A percentile compares a stretch with the other conserved stretches of the same genome.
Evolutionary conservation across 2,329 filamentous ascomycete species (phyloP).

Genomic region (Trichothecium roseum): DNA sequence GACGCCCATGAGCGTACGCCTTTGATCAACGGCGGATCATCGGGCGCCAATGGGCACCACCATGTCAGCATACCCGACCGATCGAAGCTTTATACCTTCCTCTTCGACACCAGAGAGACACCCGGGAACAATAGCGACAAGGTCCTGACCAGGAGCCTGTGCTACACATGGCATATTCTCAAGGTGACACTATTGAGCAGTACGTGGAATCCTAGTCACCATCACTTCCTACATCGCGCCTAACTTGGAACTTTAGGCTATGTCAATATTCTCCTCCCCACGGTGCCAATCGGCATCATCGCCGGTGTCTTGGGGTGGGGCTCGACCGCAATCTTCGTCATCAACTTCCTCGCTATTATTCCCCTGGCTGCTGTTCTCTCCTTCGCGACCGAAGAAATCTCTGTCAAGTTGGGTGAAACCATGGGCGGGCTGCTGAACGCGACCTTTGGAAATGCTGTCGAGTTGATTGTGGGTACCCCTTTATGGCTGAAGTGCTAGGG

Average conservation of each 20-base stretch:
- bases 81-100: slow-evolving; percentile 21
- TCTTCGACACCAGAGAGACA: slow-evolving; percentile 38
- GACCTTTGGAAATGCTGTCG: slow-evolving; percentile 71
- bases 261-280: slow-evolving; percentile 62
- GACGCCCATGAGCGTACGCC: slow-evolving; percentile 28
- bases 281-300: slow-evolving; percentile 63
- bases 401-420: slow-evolving; percentile 60
- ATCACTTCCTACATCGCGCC: not conserved
- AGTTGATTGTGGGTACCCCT: slow-evolving; percentile 52
- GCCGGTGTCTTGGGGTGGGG: slow-evolving; percentile 53
- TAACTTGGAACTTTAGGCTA: slow-evolving; percentile 28
- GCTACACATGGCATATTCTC: slow-evolving; percentile 41
- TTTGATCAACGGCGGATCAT: slow-evolving; percentile 26
- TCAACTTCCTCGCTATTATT: slow-evolving; percentile 76
- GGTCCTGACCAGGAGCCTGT: slow-evolving; percentile 30
- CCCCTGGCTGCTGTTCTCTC: slow-evolving; percentile 64
- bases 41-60: not conserved
- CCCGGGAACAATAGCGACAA: slow-evolving; percentile 42
- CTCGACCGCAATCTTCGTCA: slow-evolving; percentile 57
- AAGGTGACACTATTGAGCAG: slow-evolving; percentile 50
- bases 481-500: too few relatives aligned
- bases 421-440: slow-evolving; percentile 66
- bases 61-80: not conserved
- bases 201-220: slow-evolving; percentile 29
- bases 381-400: slow-evolving; percentile 71